phyloP scores from a whole-genome alignment of 495 filamentous ascomycete species.

The Chaetomium fimeti region DNA sequence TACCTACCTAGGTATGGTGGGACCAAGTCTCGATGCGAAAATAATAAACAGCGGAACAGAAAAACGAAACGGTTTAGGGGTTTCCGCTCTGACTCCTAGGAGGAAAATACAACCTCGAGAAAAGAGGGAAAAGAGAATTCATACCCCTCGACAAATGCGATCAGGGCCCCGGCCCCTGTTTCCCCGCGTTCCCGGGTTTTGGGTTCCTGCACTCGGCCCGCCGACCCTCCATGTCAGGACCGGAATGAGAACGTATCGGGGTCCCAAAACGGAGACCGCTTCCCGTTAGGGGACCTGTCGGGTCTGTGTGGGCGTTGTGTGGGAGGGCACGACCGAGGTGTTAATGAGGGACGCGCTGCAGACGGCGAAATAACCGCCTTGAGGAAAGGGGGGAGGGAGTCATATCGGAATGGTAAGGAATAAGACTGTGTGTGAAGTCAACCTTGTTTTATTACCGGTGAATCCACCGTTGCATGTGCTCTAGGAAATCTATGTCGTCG shows the following conservation, averaged over 20 bases:
- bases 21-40: no score
- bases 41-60: no score
- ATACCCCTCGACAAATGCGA: neutral
- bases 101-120: no score
- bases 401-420: neutral
- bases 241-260: no score
- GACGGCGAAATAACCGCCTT: conserved; percentile 52
- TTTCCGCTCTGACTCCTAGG: no score
- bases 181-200: neutral
- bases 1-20: no score
- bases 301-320: no score
- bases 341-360: conserved; percentile 61
- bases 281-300: no score
- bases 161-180: neutral
- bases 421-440: neutral
- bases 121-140: neutral
- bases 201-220: neutral
- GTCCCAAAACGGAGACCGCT: no score
- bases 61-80: no score
- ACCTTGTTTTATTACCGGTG: neutral
- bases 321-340: conserved; percentile 74
- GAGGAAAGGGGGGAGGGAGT: no score
- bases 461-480: conserved; percentile 13
- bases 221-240: neutral
- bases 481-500: conserved; percentile 17